phyloP scores from a whole-genome alignment of 495 filamentous ascomycete species.

The Penicillium silybi region DNA sequence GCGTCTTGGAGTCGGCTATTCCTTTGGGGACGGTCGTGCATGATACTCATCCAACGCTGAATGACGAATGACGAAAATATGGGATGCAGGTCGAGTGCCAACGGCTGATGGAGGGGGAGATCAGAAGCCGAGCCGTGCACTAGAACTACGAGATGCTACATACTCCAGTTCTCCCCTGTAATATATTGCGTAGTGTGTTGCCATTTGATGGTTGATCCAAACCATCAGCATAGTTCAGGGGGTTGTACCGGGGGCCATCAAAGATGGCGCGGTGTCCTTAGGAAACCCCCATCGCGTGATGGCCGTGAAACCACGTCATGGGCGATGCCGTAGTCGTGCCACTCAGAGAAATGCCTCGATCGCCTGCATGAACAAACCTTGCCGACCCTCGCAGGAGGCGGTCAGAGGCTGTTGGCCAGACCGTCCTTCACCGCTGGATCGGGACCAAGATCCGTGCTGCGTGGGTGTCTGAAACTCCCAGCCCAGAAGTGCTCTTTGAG shows the following conservation, averaged over 20 bases:
- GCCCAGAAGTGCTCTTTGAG: background rate
- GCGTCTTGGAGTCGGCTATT: background rate
- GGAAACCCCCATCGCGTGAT: slow-evolving; percentile 8
- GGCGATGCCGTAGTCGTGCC: slow-evolving; percentile 2
- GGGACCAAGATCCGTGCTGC: slow-evolving; percentile 11
- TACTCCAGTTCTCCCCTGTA: background rate
- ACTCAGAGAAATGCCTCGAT: slow-evolving; percentile 9
- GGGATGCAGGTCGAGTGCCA: background rate
- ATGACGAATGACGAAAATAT: background rate
- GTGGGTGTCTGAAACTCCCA: slow-evolving; percentile 16
- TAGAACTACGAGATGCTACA: background rate
- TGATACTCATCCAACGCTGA: background rate
- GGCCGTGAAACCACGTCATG: slow-evolving; percentile 16
- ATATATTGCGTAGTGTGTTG: slow-evolving; percentile 10
- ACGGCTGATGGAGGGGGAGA: slow-evolving; percentile 14
- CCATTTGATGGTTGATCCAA: background rate
- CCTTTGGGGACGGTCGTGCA: background rate
- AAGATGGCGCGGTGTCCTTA: background rate
- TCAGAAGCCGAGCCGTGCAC: slow-evolving; percentile 19
- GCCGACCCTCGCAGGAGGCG: slow-evolving; percentile 29
- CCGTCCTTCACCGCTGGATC: slow-evolving; percentile 23
- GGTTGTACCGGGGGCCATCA: background rate
- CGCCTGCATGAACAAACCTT: slow-evolving; percentile 35
- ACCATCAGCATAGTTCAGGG: background rate
- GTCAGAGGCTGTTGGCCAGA: slow-evolving; percentile 17